phyloP scores from a whole-genome alignment of 345 rosid genomes.

The Aquilaria yunnanensis region DNA sequence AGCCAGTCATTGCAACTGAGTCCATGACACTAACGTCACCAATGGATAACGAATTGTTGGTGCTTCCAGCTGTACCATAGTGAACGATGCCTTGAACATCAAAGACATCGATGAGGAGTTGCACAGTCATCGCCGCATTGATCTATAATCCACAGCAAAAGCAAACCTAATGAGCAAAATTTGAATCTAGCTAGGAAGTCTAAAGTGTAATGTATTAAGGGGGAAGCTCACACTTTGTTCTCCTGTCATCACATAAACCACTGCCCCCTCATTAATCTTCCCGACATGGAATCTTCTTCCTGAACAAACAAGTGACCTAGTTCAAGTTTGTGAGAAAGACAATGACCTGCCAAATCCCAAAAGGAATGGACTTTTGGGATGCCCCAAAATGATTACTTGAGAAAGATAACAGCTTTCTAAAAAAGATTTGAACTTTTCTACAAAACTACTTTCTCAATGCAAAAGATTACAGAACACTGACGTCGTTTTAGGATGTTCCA shows the following conservation, averaged over 20 bases:
- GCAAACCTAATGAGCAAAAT: background rate
- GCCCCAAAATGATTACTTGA: too few species aligned
- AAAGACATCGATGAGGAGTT: slow-evolving; percentile 23
- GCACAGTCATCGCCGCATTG: slow-evolving; percentile 28
- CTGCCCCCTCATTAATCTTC: slow-evolving; percentile 15
- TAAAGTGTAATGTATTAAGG: background rate
- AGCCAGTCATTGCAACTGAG: slow-evolving; percentile 24
- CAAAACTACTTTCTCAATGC: too few species aligned
- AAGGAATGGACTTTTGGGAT: too few species aligned
- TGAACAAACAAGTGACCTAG: slow-evolving; percentile 2
- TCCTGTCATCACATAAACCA: slow-evolving; percentile 30
- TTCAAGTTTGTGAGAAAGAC: background rate
- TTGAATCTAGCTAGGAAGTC: background rate
- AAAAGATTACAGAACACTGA: too few species aligned
- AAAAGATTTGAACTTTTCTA: too few species aligned
- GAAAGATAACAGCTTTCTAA: too few species aligned
- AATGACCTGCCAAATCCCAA: too few species aligned
- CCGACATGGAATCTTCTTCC: slow-evolving; percentile 36
- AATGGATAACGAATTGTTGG: slow-evolving; percentile 18
- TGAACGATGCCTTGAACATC: slow-evolving; percentile 27
- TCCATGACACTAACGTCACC: slow-evolving; percentile 28
- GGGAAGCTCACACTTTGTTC: slow-evolving; percentile 21
- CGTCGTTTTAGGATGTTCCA: too few species aligned
- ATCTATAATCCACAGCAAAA: slow-evolving; percentile 2
- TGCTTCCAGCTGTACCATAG: slow-evolving; percentile 32